These are phyloP conservation scores for Funneliformis caledonium DNA, from an alignment of 371 early-diverging fungal species.

Conservation along the genomic window DNA sequence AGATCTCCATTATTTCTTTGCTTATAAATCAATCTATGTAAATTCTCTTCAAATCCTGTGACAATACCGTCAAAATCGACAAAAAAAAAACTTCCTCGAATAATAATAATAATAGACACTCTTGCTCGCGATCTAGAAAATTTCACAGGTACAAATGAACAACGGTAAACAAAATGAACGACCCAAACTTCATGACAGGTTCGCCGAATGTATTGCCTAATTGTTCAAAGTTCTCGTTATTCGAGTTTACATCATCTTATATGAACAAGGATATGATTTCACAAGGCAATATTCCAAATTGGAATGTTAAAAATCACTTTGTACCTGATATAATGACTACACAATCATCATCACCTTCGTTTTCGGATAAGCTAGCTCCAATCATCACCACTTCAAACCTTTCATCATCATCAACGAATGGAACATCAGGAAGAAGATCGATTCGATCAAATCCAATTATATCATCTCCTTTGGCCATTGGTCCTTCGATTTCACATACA, in stretches of 20 bases:
- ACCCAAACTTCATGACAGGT: not conserved
- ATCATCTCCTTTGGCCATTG: not conserved
- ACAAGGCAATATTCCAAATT: constrained; percentile 15
- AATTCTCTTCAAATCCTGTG: not conserved
- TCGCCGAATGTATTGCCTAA: not conserved
- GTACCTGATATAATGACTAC: not conserved
- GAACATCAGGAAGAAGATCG: not conserved
- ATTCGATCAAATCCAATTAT: not conserved
- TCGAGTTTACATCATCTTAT: not conserved
- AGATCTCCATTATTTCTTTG: not conserved
- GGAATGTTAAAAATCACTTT: constrained; percentile 17
- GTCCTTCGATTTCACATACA: constrained; percentile 9
- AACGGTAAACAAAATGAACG: too few species aligned
- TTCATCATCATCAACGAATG: not conserved
- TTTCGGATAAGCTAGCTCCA: not conserved
- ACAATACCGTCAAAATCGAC: not conserved
- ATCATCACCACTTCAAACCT: not conserved
- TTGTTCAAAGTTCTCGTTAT: too few species aligned
- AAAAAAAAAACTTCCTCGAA: not conserved
- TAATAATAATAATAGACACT: not conserved
- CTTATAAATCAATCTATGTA: not conserved
- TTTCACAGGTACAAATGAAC: not conserved
- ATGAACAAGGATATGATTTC: not conserved
- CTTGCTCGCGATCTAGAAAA: not conserved
- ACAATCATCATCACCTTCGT: not conserved